These are phyloP conservation scores for Boletellus emodensis DNA, from an alignment of 768 basidiomycete species.

Conservation along the genomic window DNA sequence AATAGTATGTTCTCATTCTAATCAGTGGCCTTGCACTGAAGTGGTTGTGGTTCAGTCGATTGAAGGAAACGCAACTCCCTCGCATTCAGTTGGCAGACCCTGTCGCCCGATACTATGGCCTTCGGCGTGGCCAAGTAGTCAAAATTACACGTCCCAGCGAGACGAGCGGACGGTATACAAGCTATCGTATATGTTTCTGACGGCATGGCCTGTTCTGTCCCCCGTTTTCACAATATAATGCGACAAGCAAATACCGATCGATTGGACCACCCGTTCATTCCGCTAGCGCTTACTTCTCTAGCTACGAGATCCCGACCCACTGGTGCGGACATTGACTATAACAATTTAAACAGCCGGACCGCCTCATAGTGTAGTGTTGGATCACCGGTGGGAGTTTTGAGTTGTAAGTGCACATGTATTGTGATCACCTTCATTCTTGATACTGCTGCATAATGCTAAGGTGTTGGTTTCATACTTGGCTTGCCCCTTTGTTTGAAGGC, in stretches of 20 bases:
- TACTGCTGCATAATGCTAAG: neutral
- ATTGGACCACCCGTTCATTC: neutral
- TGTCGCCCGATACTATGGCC: constrained; percentile 97
- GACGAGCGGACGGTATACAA: constrained; percentile 91
- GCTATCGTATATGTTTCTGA: constrained; percentile 88
- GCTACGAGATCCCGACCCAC: too few relatives aligned
- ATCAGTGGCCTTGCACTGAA: constrained; percentile 6
- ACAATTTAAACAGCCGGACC: too few relatives aligned
- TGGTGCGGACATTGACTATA: too few relatives aligned
- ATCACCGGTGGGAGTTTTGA: neutral
- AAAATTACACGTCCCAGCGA: constrained; percentile 97
- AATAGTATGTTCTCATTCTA: constrained; percentile 65
- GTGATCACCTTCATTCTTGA: neutral
- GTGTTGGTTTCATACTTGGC: neutral
- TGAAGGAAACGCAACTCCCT: constrained; percentile 97
- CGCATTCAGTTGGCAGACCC: constrained; percentile 96
- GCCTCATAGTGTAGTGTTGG: too few relatives aligned
- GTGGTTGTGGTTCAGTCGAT: constrained; percentile 54
- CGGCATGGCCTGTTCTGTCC: neutral
- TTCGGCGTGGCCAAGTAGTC: constrained; percentile 93
- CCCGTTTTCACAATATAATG: constrained; percentile 6
- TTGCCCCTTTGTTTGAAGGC: neutral
- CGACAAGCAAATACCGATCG: constrained; percentile 11
- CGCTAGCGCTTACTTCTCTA: constrained; percentile 2
- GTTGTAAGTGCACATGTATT: neutral